phyloP scores from a whole-genome alignment of 176 grass and related monocot genomes.

The Phoenix roebelenii region DNA sequence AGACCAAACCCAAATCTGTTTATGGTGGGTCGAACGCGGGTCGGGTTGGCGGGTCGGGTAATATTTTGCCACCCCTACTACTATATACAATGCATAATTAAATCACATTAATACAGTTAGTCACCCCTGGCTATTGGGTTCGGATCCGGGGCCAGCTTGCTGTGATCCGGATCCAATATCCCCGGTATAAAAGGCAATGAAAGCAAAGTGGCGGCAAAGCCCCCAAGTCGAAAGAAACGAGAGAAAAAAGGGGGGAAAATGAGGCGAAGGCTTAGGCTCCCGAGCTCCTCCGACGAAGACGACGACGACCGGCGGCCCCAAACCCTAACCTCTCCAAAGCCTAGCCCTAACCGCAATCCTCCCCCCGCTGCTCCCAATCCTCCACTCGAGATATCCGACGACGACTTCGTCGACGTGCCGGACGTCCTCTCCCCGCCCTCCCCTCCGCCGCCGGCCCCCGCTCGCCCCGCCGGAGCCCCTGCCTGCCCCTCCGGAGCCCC shows the following conservation, averaged over 20 bases:
- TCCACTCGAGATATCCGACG: constrained; percentile 57
- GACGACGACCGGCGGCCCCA: constrained; percentile 14
- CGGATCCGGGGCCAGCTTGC: too few relatives aligned
- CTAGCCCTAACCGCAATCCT: constrained; percentile 6
- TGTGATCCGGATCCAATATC: too few relatives aligned
- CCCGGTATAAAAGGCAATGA: too few relatives aligned
- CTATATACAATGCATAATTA: too few relatives aligned
- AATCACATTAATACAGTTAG: too few relatives aligned
- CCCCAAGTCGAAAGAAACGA: too few relatives aligned
- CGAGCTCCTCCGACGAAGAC: constrained; percentile 58
- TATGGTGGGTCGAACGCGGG: too few relatives aligned
- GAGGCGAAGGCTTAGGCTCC: constrained; percentile 34
- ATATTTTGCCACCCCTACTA: too few relatives aligned
- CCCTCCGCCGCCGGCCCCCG: background rate
- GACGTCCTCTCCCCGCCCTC: constrained; percentile 41
- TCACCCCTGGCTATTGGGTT: too few relatives aligned
- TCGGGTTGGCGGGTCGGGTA: too few relatives aligned
- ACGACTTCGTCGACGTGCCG: constrained; percentile 50
- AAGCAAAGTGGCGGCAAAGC: too few relatives aligned
- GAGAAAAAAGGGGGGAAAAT: constrained; percentile 8
- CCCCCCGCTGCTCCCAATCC: constrained; percentile 16
- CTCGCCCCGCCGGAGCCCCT: background rate
- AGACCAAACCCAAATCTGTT: too few relatives aligned
- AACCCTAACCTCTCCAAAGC: constrained; percentile 15
- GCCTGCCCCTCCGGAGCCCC: background rate